phyloP scores from a whole-genome alignment of 2,329 filamentous ascomycete genomes.

The Eutypa lata region DNA sequence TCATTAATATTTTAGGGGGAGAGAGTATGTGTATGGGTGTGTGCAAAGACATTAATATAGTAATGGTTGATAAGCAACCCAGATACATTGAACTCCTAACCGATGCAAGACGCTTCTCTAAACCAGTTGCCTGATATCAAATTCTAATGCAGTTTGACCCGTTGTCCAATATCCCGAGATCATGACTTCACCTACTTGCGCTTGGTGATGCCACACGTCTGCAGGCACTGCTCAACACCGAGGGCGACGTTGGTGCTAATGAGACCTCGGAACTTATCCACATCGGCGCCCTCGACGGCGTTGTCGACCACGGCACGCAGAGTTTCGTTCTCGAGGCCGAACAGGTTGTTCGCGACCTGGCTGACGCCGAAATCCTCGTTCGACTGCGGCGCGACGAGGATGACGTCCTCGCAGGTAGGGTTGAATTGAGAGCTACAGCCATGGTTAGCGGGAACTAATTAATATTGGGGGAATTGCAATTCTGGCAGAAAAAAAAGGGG shows the following conservation, averaged over 20 bases:
- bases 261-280: conserved; percentile 39
- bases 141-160: no score
- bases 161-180: no score
- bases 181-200: conserved; percentile 7
- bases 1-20: no score
- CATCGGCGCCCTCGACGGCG: conserved; percentile 11
- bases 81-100: no score
- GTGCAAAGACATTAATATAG: no score
- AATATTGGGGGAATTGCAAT: conserved; percentile 26
- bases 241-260: conserved; percentile 48
- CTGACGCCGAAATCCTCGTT: conserved; percentile 14
- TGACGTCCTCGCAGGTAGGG: conserved; percentile 47
- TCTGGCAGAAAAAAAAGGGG: neutral
- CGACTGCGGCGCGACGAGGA: conserved; percentile 39
- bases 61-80: no score
- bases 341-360: conserved; percentile 18
- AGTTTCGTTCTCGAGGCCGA: conserved; percentile 34
- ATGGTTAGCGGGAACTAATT: conserved; percentile 31
- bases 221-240: conserved; percentile 51
- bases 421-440: conserved; percentile 42
- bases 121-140: no score
- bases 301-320: conserved; percentile 29
- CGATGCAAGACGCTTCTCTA: no score
- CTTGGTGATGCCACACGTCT: conserved; percentile 38
- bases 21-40: no score